Evolutionary conservation across 208 protist species (phyloP), one percentile per base, ranked within the genome.

Genomic region (Trypanosoma cruzi): DNA sequence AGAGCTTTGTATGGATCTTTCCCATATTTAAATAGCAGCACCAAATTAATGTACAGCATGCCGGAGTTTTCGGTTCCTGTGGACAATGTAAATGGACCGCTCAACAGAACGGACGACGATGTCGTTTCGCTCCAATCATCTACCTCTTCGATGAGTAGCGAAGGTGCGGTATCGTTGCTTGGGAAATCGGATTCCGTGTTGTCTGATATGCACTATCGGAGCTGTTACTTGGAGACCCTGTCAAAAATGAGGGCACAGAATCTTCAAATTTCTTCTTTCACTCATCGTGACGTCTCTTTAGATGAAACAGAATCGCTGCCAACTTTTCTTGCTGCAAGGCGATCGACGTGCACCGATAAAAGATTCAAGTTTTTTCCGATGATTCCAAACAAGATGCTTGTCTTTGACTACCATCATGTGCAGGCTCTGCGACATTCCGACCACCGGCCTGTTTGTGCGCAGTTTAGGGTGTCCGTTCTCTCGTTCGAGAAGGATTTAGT

Each of bases 381-480:
- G 71, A 54, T 88, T n/a, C 73, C 70, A 7, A 93, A 93, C 58
- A 59, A 69, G 55, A 72, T 88, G 16, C 22, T 64, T n/a, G 77
- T 79, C 16, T 42, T 85, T 14, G 78, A 80, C 62, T 93, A 93
- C 62, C 68, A 69, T 44, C 68, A 64, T 73, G 76, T 88, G 28
- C 42, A 65, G 50, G 14, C 18, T 16, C 68, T 93, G 66, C 71
- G 73, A 57, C 78, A 87, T 62, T 93, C 88, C 8, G 88, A 93
- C 60, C 88, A 93, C 29, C 77, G 85, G 14, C 88, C 88, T 8
- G 88, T 93, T 44, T 80, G 74, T 26, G 81, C 84, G n/a, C 75
- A 82, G 28, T 93, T 93, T 60, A 80, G 83, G 40, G 84, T 93
- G 37, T 77, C 67, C 36, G 84, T 90, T 16, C 46, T 93, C 13